Evolutionary conservation across 495 filamentous ascomycete species (phyloP), one percentile per base, ranked within the genome.

Genomic region (Cetradonia linearis): DNA sequence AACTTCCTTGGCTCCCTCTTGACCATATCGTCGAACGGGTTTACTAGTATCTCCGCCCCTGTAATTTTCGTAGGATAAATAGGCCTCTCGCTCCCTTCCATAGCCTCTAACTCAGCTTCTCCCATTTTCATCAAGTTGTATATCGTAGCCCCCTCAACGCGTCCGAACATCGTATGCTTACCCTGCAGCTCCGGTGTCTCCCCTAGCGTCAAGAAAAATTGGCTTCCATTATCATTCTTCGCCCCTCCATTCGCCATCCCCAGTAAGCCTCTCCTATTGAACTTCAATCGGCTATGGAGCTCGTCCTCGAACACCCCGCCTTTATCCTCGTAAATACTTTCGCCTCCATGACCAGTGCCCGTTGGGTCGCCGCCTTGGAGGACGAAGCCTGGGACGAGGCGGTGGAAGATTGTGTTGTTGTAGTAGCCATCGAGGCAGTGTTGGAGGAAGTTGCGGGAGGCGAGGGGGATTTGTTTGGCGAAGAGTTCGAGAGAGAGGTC

Each of bases 381-480:
- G 59, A 97, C 86, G 76, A 98, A 98, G 44, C 86, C 87, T 0
- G 91, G 86, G 10, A 94, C 83, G 23, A 97, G 77, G 23, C 93
- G 91, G 73, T 98, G 93, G 76, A 98, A 97, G 62, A 90, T 84
- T 0, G 92, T 96, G 64, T 82, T 80, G 53, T 86, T 83, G 74
- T 97, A 99, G 79, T 97, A 96, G 60, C 89, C 88, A 71, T 99
- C 91, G 60, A 94, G 80, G 70, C 86, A 91, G 67, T 88, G 87
- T 72, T 99, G 93, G 23, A 99, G 84, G 76, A 99, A 99, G 73
- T 96, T 96, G 59, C 92, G 89, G 66, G 83, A 88, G 1, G 93
- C 87, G 60, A 95, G 81, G 34, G 93, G 93, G 0, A 88, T 87
- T 72, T 99, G 91, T 61, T 88, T 90, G 23, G 89, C 91, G 78